Evolutionary conservation across 495 filamentous ascomycete species (phyloP).

Genomic region (Aspergillus homomorphus): DNA sequence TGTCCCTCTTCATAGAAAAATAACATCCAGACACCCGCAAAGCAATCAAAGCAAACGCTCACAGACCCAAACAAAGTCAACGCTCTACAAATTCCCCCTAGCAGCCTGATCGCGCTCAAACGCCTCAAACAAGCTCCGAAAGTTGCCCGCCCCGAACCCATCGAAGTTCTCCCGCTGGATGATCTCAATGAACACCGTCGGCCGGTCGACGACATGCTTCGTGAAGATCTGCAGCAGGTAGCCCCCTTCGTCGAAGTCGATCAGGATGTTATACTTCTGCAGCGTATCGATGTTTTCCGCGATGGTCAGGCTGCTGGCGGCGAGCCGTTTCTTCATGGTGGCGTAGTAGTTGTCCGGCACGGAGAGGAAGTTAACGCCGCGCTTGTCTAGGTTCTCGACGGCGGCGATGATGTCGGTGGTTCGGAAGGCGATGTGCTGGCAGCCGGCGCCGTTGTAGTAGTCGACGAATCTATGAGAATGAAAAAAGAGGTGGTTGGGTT

Average conservation of each 20-base stretch:
- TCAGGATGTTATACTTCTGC: conserved; percentile 63
- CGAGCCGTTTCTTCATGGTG: conserved; percentile 56
- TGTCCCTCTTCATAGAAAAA: too few species aligned
- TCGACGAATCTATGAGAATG: conserved; percentile 42
- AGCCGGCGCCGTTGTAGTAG: conserved; percentile 68
- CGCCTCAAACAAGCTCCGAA: conserved; percentile 76
- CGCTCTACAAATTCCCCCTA: conserved; percentile 8
- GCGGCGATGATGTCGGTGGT: conserved; percentile 62
- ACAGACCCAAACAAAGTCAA: neutral
- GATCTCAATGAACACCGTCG: conserved; percentile 79
- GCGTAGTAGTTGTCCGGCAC: conserved; percentile 71
- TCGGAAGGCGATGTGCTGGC: conserved; percentile 75
- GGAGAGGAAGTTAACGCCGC: conserved; percentile 73
- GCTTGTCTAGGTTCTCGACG: conserved; percentile 56
- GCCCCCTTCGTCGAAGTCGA: conserved; percentile 76
- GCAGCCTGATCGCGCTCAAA: conserved; percentile 71
- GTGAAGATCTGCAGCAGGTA: conserved; percentile 75
- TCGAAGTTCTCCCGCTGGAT: conserved; percentile 72
- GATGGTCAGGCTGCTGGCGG: conserved; percentile 35
- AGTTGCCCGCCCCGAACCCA: conserved; percentile 78
- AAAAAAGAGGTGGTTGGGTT: neutral
- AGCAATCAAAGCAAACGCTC: neutral
- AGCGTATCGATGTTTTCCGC: conserved; percentile 63
- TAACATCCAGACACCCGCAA: neutral
- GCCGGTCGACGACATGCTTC: conserved; percentile 73